phyloP scores from a whole-genome alignment of 305 asterid species.

The Fraxinus sp. region DNA sequence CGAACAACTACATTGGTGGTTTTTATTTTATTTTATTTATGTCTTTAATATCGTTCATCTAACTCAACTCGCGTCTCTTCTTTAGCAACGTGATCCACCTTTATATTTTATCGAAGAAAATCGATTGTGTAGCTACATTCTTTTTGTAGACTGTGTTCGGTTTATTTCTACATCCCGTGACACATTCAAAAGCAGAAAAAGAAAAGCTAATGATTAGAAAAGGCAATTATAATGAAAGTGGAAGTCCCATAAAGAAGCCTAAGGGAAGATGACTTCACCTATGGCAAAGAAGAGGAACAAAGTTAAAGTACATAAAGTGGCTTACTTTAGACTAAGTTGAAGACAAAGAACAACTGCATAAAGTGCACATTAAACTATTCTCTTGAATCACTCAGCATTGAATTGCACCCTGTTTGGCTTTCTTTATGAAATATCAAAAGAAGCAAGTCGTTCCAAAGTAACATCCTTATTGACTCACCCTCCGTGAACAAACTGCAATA shows the following conservation, averaged over 20 bases:
- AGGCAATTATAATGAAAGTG: not conserved
- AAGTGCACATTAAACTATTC: slow-evolving; percentile 17
- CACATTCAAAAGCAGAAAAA: not conserved
- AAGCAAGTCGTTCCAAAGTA: not conserved
- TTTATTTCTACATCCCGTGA: not conserved
- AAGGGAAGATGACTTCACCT: slow-evolving; percentile 39
- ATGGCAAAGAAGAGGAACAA: slow-evolving; percentile 21
- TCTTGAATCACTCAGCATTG: not conserved
- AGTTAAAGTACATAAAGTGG: slow-evolving; percentile 29
- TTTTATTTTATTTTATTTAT: not conserved
- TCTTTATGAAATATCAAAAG: not conserved
- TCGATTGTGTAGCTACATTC: not conserved
- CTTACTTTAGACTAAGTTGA: slow-evolving; percentile 27
- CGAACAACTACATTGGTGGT: not conserved
- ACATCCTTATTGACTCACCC: not conserved
- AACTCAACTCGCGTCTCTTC: not conserved
- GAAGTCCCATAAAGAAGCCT: not conserved
- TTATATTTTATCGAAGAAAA: not conserved
- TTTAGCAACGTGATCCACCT: not conserved
- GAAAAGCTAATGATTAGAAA: not conserved
- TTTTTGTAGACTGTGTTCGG: not conserved
- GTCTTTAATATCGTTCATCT: not conserved
- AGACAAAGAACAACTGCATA: slow-evolving; percentile 18
- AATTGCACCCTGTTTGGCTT: slow-evolving; percentile 14
- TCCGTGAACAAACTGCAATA: slow-evolving; percentile 5